These are phyloP conservation scores for Heliocybe sulcata DNA, from an alignment of 1,284 basidiomycete genomes.

Conservation along the genomic window DNA sequence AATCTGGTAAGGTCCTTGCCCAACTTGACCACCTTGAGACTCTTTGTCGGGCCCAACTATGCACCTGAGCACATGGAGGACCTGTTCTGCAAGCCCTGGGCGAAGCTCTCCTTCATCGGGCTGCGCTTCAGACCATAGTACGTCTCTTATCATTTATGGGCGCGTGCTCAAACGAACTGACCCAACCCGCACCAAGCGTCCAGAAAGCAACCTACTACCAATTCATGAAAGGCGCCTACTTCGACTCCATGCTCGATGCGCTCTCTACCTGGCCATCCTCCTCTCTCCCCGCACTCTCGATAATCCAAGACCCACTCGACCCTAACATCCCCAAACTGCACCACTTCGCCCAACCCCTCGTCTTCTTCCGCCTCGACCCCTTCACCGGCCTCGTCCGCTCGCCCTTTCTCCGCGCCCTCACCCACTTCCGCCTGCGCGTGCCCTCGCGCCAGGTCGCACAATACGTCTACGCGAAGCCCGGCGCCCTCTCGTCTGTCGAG, in stretches of 20 bases:
- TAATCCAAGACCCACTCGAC: conserved; percentile 59
- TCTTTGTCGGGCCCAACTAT: conserved; percentile 59
- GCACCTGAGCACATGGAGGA: conserved; percentile 60
- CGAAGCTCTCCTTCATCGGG: conserved; percentile 34
- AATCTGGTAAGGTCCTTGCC: conserved; percentile 47
- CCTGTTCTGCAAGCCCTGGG: conserved; percentile 36
- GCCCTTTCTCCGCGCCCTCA: conserved; percentile 30
- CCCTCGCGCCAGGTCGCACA: conserved; percentile 47
- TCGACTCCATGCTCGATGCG: conserved; percentile 48
- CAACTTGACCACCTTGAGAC: conserved; percentile 34
- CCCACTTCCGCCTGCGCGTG: conserved; percentile 47
- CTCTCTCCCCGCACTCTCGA: conserved; percentile 40
- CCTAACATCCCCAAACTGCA: conserved; percentile 21
- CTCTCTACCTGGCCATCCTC: conserved; percentile 50
- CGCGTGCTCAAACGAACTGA: neutral
- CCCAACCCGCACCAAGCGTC: conserved; percentile 33
- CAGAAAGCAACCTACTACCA: conserved; percentile 61
- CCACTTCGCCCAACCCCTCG: conserved; percentile 65
- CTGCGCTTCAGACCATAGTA: conserved; percentile 68
- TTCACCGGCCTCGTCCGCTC: conserved; percentile 40
- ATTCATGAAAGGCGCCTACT: conserved; percentile 68
- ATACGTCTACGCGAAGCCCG: conserved; percentile 28
- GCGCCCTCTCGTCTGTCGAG: conserved; percentile 30
- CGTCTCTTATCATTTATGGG: conserved; percentile 16
- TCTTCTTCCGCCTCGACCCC: conserved; percentile 59